Evolutionary conservation across 331 rosid genomes (phyloP).

Genomic region (Saraca asoca): DNA sequence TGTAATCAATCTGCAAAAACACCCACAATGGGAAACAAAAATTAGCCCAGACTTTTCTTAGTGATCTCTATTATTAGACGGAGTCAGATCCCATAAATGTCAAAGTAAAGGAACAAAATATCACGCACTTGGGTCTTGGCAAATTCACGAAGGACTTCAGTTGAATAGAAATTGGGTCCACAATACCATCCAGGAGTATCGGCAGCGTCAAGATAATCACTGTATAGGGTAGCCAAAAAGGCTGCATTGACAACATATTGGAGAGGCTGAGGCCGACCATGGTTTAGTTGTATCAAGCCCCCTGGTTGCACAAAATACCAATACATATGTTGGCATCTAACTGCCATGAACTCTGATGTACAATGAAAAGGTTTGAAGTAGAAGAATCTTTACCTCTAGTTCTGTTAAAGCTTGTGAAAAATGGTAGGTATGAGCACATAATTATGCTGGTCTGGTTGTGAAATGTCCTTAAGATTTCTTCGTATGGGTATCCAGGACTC

Average conservation of each 20-base stretch:
- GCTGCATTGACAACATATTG: constrained; percentile 96
- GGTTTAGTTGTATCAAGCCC: constrained; percentile 92
- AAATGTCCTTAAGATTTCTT: constrained; percentile 85
- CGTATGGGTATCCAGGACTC: constrained; percentile 99
- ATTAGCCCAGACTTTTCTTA: constrained; percentile 1
- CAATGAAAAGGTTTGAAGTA: constrained; percentile 14
- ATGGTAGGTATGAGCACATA: constrained; percentile 94
- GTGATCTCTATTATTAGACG: not conserved
- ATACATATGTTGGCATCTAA: constrained; percentile 23
- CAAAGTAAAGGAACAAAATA: not conserved
- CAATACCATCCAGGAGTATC: constrained; percentile 99
- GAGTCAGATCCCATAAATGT: constrained; percentile 21
- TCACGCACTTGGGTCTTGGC: constrained; percentile 78
- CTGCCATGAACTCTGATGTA: not conserved
- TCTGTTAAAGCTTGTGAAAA: constrained; percentile 86
- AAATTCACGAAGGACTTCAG: constrained; percentile 76
- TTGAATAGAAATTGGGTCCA: constrained; percentile 94
- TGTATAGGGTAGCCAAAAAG: constrained; percentile 84
- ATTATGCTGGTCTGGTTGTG: constrained; percentile 92
- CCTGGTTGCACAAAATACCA: constrained; percentile 49
- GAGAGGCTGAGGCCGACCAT: constrained; percentile 97
- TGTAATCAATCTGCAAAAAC: constrained; percentile 82
- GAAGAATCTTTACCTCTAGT: constrained; percentile 67
- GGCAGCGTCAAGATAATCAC: constrained; percentile 98
- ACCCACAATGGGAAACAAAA: not conserved